A percentile compares a stretch with the other conserved stretches of the same genome.
phyloP scores from a whole-genome alignment of 2,329 filamentous ascomycete species.

The Trichophyton benhamiae region DNA sequence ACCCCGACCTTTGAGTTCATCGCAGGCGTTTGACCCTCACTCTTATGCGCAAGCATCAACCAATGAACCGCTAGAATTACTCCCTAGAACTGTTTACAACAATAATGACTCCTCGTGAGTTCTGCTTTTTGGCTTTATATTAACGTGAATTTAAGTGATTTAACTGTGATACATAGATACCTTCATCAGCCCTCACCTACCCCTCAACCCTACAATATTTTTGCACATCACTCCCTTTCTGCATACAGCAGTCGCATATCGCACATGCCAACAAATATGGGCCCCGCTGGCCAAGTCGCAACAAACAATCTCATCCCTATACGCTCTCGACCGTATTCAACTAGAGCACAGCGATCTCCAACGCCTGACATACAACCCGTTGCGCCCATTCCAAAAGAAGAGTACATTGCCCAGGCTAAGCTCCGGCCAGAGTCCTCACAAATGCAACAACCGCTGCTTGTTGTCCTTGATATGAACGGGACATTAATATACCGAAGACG shows the following conservation, averaged over 20 bases:
- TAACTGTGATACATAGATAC: background rate
- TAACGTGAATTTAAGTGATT: background rate
- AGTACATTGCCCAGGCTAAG: conserved; percentile 49
- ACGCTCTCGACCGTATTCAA: background rate
- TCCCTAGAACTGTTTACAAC: background rate
- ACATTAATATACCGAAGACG: conserved; percentile 66
- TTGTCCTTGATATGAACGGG: conserved; percentile 88
- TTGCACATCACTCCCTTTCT: background rate
- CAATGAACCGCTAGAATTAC: background rate
- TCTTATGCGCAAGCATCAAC: background rate
- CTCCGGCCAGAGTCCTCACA: conserved; percentile 32
- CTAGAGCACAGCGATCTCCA: background rate
- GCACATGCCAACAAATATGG: background rate
- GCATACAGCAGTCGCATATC: background rate
- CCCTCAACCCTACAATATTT: background rate
- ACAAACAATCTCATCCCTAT: background rate
- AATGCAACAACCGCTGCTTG: conserved; percentile 52
- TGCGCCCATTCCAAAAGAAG: conserved; percentile 46
- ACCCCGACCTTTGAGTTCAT: background rate
- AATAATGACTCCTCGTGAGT: background rate
- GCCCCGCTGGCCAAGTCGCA: background rate
- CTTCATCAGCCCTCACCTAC: background rate
- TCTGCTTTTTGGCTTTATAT: background rate
- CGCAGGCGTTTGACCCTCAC: background rate
- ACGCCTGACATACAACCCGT: conserved; percentile 19